Evolutionary conservation across 208 protist genomes (phyloP), one percentile per base, ranked within the genome.

Genomic region (Strigomonas galati): DNA sequence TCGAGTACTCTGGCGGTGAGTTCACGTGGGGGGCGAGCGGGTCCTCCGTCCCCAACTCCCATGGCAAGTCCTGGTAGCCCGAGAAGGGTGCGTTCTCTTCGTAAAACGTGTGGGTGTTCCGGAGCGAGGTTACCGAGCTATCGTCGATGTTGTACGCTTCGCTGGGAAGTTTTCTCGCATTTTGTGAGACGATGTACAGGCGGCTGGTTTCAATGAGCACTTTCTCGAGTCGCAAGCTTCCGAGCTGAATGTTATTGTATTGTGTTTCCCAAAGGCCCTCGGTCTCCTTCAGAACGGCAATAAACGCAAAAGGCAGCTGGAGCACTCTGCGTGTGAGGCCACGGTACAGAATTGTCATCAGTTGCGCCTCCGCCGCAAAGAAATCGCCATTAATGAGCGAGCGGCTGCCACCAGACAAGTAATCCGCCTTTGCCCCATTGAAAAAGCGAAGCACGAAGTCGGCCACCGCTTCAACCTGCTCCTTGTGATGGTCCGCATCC

Each of bases 271-370:
- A 46, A 2, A 46, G 15, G 40, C 40, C 19, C 14, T 46, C 40
- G 40, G 40, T 46, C 40, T 46, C 40, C 40, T 46, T 46, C 40
- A 82, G 54, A 15, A 48, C 43, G 21, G 61, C 28, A 14, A 40
- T 40, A 19, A 84, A 65, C 10, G 74, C 52, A 40, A 46, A 56
- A 3, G 55, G 68, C 0, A 72, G 65, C 46, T 80, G 43, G 7
- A 57, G 46, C 27, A 78, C 69, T 4, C 44, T 26, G 0, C 76
- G 76, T 46, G 68, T 67, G 0, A 71, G 77, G 56, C 80, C 87
- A 27, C 78, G 78, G 69, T 68, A 72, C 26, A 94, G 28, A 48
- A 94, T 78, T 0, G 77, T 64, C 35, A 90, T 71, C 15, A 88
- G 60, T 56, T 80, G 84, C 43, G 72, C 79, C 40, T 46, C 40